phyloP scores from a whole-genome alignment of 2,329 filamentous ascomycete species.

The Paracamarosporium sp. region DNA sequence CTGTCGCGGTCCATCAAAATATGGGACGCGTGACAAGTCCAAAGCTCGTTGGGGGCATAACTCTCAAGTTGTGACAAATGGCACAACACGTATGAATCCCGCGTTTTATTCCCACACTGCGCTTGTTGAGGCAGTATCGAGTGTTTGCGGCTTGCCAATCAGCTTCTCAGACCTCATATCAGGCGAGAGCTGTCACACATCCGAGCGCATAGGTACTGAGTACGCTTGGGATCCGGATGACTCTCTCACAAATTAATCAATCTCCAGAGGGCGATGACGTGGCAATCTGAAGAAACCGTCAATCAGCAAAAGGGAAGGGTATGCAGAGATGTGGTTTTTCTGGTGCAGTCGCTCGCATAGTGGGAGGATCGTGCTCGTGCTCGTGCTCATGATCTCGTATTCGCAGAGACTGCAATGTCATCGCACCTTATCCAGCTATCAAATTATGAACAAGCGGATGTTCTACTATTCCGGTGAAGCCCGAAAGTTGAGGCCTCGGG shows the following conservation, averaged over 20 bases:
- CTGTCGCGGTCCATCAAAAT: conserved; percentile 17
- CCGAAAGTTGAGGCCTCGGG: not conserved
- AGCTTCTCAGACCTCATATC: not conserved
- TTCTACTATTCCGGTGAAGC: not conserved
- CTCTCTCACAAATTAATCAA: conserved; percentile 17
- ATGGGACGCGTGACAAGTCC: conserved; percentile 21
- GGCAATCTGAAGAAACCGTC: conserved; percentile 5
- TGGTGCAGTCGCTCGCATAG: not conserved
- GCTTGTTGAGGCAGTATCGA: not conserved
- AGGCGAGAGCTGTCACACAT: conserved; percentile 1
- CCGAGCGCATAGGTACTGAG: conserved; percentile 16
- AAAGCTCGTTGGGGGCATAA: not conserved
- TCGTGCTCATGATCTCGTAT: conserved; percentile 9
- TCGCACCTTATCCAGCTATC: not conserved
- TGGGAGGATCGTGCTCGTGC: conserved; percentile 13
- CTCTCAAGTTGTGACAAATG: conserved; percentile 69
- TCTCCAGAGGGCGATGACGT: conserved; percentile 16
- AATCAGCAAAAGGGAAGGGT: not conserved
- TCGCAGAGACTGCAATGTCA: not conserved
- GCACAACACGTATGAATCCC: conserved; percentile 80
- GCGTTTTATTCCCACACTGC: not conserved
- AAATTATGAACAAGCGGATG: not conserved
- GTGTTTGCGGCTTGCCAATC: not conserved
- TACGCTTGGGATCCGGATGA: conserved; percentile 10
- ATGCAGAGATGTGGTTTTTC: conserved; percentile 5